Percentiles rank a stretch among this genome's conserved stretches.
phyloP scores from a whole-genome alignment of 805 yeast species.

The Ogataea nonfermentans region DNA sequence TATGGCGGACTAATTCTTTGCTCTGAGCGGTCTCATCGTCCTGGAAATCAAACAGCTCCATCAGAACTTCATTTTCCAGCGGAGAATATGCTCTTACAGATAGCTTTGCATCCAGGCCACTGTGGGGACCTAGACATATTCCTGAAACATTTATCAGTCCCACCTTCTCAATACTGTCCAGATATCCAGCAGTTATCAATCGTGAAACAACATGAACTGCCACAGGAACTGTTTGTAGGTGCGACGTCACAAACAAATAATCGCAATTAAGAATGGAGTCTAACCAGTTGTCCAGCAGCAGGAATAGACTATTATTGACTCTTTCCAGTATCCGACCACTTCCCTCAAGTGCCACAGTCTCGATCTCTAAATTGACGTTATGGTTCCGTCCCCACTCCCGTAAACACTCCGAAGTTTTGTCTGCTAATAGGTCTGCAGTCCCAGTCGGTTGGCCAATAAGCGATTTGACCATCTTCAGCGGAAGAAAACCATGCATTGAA shows the following conservation, averaged over 20 bases:
- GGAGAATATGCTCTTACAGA: conserved; percentile 81
- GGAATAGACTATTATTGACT: conserved; percentile 66
- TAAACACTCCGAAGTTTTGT: conserved; percentile 74
- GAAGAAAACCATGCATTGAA: conserved; percentile 95
- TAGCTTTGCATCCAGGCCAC: conserved; percentile 78
- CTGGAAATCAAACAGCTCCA: conserved; percentile 87
- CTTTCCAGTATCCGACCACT: conserved; percentile 87
- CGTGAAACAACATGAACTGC: conserved; percentile 62
- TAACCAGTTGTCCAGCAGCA: conserved; percentile 69
- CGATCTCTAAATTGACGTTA: conserved; percentile 49
- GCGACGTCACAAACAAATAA: conserved; percentile 79
- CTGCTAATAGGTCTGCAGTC: conserved; percentile 76
- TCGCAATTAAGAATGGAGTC: conserved; percentile 60
- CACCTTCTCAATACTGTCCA: conserved; percentile 54
- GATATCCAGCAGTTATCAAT: conserved; percentile 49
- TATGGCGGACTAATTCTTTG: conserved; percentile 60
- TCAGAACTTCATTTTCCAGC: conserved; percentile 79
- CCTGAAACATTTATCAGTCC: conserved; percentile 93
- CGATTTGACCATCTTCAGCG: conserved; percentile 77
- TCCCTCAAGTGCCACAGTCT: conserved; percentile 85
- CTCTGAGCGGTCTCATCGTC: conserved; percentile 71
- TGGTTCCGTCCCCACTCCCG: conserved; percentile 55
- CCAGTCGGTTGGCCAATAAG: conserved; percentile 93
- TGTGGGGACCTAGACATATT: conserved; percentile 84
- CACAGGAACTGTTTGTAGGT: conserved; percentile 93